phyloP scores from a whole-genome alignment of 495 filamentous ascomycete species.

The Aspergillus heteromorphus region DNA sequence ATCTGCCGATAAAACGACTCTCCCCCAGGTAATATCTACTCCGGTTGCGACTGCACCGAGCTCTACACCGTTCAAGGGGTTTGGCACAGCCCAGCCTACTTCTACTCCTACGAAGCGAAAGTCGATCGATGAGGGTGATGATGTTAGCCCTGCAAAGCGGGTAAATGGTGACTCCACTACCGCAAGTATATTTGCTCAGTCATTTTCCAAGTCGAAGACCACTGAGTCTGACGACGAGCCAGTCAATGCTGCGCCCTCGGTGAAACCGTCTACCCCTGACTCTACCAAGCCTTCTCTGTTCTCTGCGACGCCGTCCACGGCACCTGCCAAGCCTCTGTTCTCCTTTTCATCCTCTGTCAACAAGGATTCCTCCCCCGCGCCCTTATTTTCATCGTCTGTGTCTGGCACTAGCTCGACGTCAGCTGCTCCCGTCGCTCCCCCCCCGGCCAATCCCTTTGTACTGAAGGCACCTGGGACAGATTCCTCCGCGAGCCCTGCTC shows the following conservation, averaged over 20 bases:
- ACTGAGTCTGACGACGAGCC: slow-evolving; percentile 11
- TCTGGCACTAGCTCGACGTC: slow-evolving; percentile 14
- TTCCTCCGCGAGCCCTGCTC: slow-evolving; percentile 11
- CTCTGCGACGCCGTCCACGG: slow-evolving; percentile 18
- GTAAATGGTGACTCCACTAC: slow-evolving; percentile 28
- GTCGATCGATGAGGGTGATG: slow-evolving; percentile 13
- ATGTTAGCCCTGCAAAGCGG: slow-evolving; percentile 16
- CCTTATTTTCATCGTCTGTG: slow-evolving; percentile 10
- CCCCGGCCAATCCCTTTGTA: slow-evolving; percentile 21
- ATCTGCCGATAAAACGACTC: background rate
- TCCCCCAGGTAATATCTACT: background rate
- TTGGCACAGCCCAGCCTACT: slow-evolving; percentile 6
- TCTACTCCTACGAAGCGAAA: slow-evolving; percentile 16
- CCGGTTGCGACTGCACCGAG: slow-evolving; percentile 4
- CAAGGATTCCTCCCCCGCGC: slow-evolving; percentile 7
- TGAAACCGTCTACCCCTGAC: slow-evolving; percentile 16
- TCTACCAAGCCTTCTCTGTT: slow-evolving; percentile 13
- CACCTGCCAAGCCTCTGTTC: slow-evolving; percentile 18
- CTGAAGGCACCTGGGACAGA: slow-evolving; percentile 19
- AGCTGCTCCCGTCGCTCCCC: slow-evolving; percentile 2
- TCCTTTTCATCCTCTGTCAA: slow-evolving; percentile 10
- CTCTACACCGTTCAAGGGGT: slow-evolving; percentile 10
- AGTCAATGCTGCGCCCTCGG: slow-evolving; percentile 1
- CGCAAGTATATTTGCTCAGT: slow-evolving; percentile 37
- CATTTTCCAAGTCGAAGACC: slow-evolving; percentile 32